Percentiles rank a stretch among this genome's conserved stretches.
These are phyloP conservation scores for Mycena haematopus DNA, from an alignment of 768 basidiomycete species.

Conservation along the genomic window DNA sequence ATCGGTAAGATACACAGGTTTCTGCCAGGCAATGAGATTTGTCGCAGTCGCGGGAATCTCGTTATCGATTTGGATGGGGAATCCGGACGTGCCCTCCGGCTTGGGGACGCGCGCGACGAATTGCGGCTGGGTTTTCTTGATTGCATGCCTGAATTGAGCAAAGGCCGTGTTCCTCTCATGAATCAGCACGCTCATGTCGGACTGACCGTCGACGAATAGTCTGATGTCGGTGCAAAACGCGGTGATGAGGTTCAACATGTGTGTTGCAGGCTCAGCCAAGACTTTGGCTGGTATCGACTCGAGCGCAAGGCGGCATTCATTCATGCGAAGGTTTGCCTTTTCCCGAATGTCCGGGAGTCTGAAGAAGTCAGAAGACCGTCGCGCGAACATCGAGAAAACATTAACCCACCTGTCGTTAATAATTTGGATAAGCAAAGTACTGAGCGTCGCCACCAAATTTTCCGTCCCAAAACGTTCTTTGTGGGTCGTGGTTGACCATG, in stretches of 20 bases:
- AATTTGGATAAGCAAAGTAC: conserved; percentile 41
- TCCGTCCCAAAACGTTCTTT: conserved; percentile 42
- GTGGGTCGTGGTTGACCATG: conserved; percentile 41
- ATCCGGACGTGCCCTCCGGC: no score
- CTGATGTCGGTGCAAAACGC: conserved; percentile 38
- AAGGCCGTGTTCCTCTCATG: no score
- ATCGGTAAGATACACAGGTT: conserved; percentile 38
- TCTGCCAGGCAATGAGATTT: conserved; percentile 28
- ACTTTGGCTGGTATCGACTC: conserved; percentile 35
- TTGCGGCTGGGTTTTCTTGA: no score
- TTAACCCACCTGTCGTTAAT: conserved; percentile 32
- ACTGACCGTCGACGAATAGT: background rate
- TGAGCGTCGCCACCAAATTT: conserved; percentile 42
- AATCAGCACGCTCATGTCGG: conserved; percentile 7
- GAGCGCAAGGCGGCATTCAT: conserved; percentile 33
- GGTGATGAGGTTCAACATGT: conserved; percentile 42
- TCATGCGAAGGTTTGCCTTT: conserved; percentile 37
- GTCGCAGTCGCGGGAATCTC: conserved; percentile 16
- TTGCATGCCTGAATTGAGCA: no score
- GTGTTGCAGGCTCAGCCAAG: conserved; percentile 40
- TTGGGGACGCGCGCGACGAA: background rate
- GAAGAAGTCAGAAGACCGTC: background rate
- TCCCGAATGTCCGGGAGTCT: conserved; percentile 28
- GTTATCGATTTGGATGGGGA: conserved; percentile 25
- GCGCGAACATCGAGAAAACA: background rate